A percentile compares a stretch with the other conserved stretches of the same genome.
Conservation (phyloP, 164 flowering plant species). For the Akebia trifoliata region DNA sequence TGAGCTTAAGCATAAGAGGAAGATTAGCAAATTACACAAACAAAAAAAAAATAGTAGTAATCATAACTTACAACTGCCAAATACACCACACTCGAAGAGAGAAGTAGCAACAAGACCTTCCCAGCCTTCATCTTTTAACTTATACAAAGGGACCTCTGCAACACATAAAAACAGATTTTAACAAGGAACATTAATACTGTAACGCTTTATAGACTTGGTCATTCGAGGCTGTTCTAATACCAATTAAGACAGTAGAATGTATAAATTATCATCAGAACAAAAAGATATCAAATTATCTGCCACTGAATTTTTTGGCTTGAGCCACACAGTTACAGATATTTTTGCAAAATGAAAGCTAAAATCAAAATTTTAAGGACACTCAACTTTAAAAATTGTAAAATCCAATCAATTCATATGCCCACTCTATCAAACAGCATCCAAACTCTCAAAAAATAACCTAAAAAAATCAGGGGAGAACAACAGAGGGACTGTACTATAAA, state of each 20-base stretch:
- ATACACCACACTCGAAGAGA: slow-evolving; percentile 29
- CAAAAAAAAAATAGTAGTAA: neutral
- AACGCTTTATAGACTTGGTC: neutral
- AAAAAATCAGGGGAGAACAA: too few species aligned
- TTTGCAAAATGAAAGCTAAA: too few species aligned
- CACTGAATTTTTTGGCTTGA: too few species aligned
- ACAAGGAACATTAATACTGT: neutral
- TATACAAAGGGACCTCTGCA: slow-evolving; percentile 16
- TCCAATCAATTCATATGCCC: neutral
- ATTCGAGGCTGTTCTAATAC: too few species aligned
- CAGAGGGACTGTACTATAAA: too few species aligned
- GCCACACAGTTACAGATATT: too few species aligned
- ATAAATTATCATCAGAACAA: neutral
- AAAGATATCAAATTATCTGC: too few species aligned
- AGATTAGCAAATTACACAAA: neutral
- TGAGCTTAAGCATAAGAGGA: neutral
- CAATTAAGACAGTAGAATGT: neutral
- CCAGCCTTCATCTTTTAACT: slow-evolving; percentile 26
- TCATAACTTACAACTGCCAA: slow-evolving; percentile 36
- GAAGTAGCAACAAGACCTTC: slow-evolving; percentile 26
- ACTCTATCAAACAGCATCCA: neutral
- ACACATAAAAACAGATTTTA: neutral
- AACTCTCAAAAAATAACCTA: too few species aligned
- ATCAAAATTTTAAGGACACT: too few species aligned
- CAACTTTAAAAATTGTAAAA: neutral